phyloP scores from a whole-genome alignment of 352 stramenopile genomes.

The Phytopythium vexans region DNA sequence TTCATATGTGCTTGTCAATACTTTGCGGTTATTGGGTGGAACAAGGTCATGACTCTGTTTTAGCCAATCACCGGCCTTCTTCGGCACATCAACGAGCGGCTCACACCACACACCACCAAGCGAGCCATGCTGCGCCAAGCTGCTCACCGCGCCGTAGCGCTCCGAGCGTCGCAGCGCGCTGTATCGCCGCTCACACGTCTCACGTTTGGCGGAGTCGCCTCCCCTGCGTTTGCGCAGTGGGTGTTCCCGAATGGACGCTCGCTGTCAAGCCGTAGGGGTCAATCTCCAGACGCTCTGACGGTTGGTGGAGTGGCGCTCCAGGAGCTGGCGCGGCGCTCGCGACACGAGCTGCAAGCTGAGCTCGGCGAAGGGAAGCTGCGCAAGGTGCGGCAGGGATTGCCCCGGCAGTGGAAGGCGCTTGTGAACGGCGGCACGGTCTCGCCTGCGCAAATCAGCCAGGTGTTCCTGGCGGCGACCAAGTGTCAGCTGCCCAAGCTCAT shows the following conservation, averaged over 20 bases:
- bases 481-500: slow-evolving; percentile 24
- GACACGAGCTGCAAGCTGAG: slow-evolving; percentile 19
- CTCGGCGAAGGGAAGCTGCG: slow-evolving; percentile 20
- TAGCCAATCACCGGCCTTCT: no score
- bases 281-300: not conserved
- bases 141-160: not conserved
- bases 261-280: not conserved
- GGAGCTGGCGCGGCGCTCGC: slow-evolving; percentile 26
- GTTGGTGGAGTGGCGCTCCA: slow-evolving; percentile 22
- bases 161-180: not conserved
- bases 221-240: no score
- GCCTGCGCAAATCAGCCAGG: slow-evolving; percentile 20
- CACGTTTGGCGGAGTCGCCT: not conserved
- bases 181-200: not conserved
- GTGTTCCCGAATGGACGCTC: not conserved
- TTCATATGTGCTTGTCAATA: no score
- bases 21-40: no score
- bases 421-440: slow-evolving; percentile 7
- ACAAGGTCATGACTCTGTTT: no score
- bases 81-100: not conserved
- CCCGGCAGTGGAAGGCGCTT: slow-evolving; percentile 21
- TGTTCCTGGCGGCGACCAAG: slow-evolving; percentile 27
- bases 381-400: slow-evolving; percentile 21
- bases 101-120: slow-evolving; percentile 1
- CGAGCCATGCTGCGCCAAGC: slow-evolving; percentile 1